A percentile compares a stretch with the other conserved stretches of the same genome.
These are phyloP conservation scores for Helichrysum umbraculigerum DNA, from an alignment of 129 eudicot genomes.

Conservation along the genomic window DNA sequence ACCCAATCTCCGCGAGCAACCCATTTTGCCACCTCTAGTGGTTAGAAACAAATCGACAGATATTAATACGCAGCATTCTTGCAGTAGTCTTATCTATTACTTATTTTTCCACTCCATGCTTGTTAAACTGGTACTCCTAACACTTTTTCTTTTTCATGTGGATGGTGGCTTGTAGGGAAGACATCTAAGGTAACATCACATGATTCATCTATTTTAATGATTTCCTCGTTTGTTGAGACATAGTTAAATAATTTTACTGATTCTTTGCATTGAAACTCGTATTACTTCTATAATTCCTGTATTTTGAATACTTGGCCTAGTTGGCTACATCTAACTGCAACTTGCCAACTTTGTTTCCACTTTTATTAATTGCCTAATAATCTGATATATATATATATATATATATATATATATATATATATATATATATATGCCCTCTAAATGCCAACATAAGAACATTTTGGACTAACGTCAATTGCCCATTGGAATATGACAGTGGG, in stretches of 20 bases:
- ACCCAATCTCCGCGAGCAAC: conserved; percentile 4
- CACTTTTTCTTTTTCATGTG: conserved; percentile 42
- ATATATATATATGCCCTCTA: not conserved
- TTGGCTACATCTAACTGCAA: not conserved
- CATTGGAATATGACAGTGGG: not conserved
- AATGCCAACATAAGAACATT: not conserved
- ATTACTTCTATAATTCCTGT: not conserved
- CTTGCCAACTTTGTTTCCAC: not conserved
- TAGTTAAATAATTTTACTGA: not conserved
- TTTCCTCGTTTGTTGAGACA: not conserved
- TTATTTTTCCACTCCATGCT: conserved; percentile 17
- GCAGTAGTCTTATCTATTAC: not conserved
- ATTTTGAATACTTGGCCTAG: not conserved
- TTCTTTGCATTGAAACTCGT: not conserved
- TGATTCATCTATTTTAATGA: not conserved
- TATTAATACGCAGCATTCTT: conserved; percentile 1
- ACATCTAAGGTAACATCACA: conserved; percentile 63
- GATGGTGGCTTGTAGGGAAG: conserved; percentile 65
- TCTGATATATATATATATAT: not conserved
- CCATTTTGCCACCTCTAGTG: conserved; percentile 5
- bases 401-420: too few species aligned
- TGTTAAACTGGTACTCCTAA: conserved; percentile 15
- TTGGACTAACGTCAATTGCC: not conserved
- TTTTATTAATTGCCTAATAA: conserved; percentile 13
- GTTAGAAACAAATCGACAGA: not conserved